phyloP scores from a whole-genome alignment of 768 basidiomycete genomes.

The Hericium rajendrae region DNA sequence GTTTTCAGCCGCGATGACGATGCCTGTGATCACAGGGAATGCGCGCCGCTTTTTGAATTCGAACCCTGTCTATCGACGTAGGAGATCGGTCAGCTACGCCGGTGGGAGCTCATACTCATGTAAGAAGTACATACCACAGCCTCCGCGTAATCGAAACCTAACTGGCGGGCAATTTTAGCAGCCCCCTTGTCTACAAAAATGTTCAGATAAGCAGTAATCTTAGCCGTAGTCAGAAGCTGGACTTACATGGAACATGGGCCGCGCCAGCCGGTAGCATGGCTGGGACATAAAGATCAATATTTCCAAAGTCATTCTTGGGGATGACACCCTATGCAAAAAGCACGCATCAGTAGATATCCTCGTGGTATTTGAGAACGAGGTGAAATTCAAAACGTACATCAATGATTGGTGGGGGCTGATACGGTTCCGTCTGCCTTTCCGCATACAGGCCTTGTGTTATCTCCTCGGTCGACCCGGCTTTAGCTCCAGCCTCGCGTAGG shows the following conservation, averaged over 20 bases:
- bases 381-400: conserved; percentile 33
- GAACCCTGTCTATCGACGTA: conserved; percentile 66
- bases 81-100: conserved; percentile 7
- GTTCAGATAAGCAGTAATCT: background rate
- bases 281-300: conserved; percentile 91
- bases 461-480: conserved; percentile 30
- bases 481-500: conserved; percentile 30
- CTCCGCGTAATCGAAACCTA: conserved; percentile 88
- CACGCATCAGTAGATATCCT: background rate
- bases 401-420: conserved; percentile 68
- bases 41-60: conserved; percentile 93
- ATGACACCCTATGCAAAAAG: conserved; percentile 60
- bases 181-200: conserved; percentile 48
- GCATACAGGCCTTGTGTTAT: conserved; percentile 85
- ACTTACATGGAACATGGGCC: conserved; percentile 83
- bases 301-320: conserved; percentile 94
- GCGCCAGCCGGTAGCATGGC: conserved; percentile 90
- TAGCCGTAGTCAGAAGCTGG: background rate
- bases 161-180: conserved; percentile 78
- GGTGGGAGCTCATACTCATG: conserved; percentile 13
- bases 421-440: conserved; percentile 74
- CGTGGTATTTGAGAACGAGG: background rate
- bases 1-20: conserved; percentile 80
- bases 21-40: conserved; percentile 72
- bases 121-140: conserved; percentile 63